Evolutionary conservation across 257 asterid genomes (phyloP), one percentile per base, ranked within the genome.

Genomic region (Phtheirospermum japonicum): DNA sequence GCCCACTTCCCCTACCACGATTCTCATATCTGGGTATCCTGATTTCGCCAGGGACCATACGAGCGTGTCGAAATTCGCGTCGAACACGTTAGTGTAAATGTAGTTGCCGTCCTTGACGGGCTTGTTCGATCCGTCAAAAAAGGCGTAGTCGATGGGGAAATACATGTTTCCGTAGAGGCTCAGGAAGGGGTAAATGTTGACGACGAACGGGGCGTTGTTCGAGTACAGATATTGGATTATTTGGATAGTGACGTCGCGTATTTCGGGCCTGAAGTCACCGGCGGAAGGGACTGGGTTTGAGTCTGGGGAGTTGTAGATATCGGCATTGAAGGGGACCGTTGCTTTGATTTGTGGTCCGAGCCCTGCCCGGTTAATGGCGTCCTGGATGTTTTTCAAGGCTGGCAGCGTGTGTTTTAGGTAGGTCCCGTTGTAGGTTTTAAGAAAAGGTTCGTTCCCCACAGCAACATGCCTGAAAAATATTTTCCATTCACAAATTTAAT

Each of bases 391-490:
- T 70, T 64, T 74, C 40, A 89, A 57, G 2, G 97, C 97, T 3
- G 96, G 96, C 2, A 93, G 76, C 4, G 97, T 89, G 68, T 69
- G 65, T 18, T 72, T 80, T 0, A 87, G 64, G 71, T 57, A 92
- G 23, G 83, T 71, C 14, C 75, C 85, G 39, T 92, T 92, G 73
- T 92, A 92, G 46, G 96, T 81, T 65, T 67, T 79, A 12, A 92
- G 83, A 67, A 92, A 92, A 0, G 98, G 98, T 74, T 92, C 97
- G 60, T 92, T 92, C 11, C 98, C 98, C 26, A 92, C 98, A 1
- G 98, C 97, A 13, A 92, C 95, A 49, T 88, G 84, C 82, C 95
- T 89, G 77, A 50, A 9, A 9, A 50, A 45, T 4, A 36, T 36
- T 2, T 36, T 36, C 7, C 42, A 1, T 36, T 6, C 8, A 36